Percentiles rank a stretch among this genome's conserved stretches.
Evolutionary conservation across 192 early-diverging fungal species (phyloP).

Genomic region (Glomus cerebriforme): DNA sequence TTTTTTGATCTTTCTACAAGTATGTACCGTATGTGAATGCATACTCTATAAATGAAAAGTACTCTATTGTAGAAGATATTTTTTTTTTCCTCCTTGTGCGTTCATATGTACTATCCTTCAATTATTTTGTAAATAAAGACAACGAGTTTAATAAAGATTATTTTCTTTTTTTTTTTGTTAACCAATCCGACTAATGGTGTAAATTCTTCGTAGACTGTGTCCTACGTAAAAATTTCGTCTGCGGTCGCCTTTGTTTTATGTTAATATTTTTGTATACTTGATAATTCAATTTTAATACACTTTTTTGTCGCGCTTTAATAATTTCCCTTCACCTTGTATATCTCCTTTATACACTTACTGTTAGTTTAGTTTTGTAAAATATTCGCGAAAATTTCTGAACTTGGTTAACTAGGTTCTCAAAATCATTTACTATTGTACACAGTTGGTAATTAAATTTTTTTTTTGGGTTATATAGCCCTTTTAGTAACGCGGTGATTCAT

Average conservation of each 20-base stretch:
- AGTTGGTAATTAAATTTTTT: neutral
- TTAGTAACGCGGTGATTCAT: neutral
- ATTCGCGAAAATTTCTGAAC: no score
- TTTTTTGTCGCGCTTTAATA: neutral
- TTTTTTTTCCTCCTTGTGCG: neutral
- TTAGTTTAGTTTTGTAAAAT: no score
- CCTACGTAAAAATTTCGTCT: constrained; percentile 4
- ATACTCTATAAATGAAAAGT: neutral
- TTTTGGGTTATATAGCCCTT: neutral
- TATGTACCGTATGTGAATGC: constrained; percentile 8
- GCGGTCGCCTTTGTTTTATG: neutral
- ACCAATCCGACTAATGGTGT: neutral
- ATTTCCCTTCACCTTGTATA: neutral
- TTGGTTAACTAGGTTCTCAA: no score
- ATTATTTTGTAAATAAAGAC: neutral
- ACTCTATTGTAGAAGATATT: no score
- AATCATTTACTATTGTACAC: no score
- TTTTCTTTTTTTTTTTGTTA: neutral
- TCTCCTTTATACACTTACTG: neutral
- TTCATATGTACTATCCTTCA: neutral
- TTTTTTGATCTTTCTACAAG: neutral
- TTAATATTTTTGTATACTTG: neutral
- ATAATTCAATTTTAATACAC: neutral
- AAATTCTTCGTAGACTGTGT: constrained; percentile 5
- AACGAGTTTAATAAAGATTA: constrained; percentile 3